Base-by-base conservation (phyloP, 176 grass and related monocot genomes). In the Oryza brachyantha region DNA sequence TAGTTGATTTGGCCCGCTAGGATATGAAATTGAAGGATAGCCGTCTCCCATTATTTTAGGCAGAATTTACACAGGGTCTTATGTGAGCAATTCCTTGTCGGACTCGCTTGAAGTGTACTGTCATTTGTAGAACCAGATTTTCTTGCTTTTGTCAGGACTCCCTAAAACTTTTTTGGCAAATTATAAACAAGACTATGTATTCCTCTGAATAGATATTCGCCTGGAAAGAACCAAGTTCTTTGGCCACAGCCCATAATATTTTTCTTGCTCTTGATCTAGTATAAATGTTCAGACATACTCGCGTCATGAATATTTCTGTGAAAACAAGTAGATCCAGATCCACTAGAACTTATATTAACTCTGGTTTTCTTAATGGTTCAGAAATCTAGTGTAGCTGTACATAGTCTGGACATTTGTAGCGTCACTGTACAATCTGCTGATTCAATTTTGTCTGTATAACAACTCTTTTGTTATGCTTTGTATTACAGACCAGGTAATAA, bases 391-490 rank as follows among this genome's bases (percentile, higher is more conserved):
- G 27, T 48, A 74, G 21, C 34, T 41, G 13, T 74, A 17, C 48
- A 40, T 14, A 36, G 37, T 66, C 24, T 42, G 8, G 74, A 39
- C 34, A 59, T 42, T 57, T 24, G 16, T 57, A 66, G 34, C 46
- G 11, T 19, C 27, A 58, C 4, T 42, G 62, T 25, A 42, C 55
- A 43, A 14, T 72, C 1, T 41, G 0, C 8, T 68, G 6, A 60
- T 68, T 76, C 36, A 67, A 68, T 58, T 75, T 76, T 57, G 22
- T 57, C 14, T 34, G 55, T 79, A 37, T 29, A 69, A 41, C 29
- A 43, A 16, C 46, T 43, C 8, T 1, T 61, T 57, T 13, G 26
- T 2, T 77, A 65, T 64, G 11, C 14, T 45, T 28, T 70, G 57
- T 42, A 36, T 40, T 24, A 69, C 52, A 61, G 64, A 69, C 37